These are phyloP conservation scores for Phytophthora crassamura DNA, from an alignment of 352 stramenopile species.

Conservation along the genomic window DNA sequence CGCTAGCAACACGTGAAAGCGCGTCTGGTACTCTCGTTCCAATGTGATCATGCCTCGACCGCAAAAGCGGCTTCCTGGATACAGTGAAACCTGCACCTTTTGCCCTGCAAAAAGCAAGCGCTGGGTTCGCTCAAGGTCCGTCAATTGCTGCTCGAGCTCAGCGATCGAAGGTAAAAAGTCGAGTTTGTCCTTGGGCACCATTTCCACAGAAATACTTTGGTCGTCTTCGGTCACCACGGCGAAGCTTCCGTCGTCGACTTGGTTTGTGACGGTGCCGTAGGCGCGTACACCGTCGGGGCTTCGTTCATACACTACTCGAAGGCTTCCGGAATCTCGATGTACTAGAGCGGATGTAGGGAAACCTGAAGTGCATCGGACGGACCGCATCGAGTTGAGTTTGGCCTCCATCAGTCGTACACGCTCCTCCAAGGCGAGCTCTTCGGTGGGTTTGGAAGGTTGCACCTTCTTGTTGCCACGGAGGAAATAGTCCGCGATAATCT, in stretches of 20 bases:
- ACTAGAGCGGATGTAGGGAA: background rate
- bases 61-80: constrained; percentile 73
- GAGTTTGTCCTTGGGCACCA: constrained; percentile 49
- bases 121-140: constrained; percentile 47
- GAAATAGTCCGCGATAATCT: constrained; percentile 69
- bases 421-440: constrained; percentile 36
- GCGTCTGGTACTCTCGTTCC: constrained; percentile 40
- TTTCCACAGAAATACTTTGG: constrained; percentile 64
- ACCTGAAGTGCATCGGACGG: constrained; percentile 21
- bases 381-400: constrained; percentile 38
- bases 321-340: constrained; percentile 20
- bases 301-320: constrained; percentile 60
- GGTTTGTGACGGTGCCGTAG: constrained; percentile 69
- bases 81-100: constrained; percentile 78
- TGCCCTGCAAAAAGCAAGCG: constrained; percentile 67
- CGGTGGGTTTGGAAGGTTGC: constrained; percentile 45
- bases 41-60: constrained; percentile 67
- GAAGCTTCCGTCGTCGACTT: constrained; percentile 48
- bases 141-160: constrained; percentile 64
- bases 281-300: constrained; percentile 43
- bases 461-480: constrained; percentile 76
- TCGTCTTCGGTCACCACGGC: constrained; percentile 70
- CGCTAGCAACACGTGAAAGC: constrained; percentile 68
- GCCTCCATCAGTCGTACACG: constrained; percentile 47
- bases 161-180: constrained; percentile 65